phyloP scores from a whole-genome alignment of 805 yeast species.

The Ogataea allantospora region DNA sequence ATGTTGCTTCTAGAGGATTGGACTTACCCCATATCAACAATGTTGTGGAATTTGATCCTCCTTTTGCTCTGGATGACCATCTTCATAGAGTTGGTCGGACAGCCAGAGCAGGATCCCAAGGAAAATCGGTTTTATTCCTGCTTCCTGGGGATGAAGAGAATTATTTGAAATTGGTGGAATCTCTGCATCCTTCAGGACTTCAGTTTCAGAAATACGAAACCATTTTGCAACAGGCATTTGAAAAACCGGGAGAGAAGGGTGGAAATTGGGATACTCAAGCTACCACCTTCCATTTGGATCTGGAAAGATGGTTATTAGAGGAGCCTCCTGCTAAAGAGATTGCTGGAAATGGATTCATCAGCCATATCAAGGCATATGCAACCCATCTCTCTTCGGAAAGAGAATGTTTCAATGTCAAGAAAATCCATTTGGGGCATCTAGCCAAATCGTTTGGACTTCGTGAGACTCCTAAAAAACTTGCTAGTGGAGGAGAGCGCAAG shows the following conservation, averaged over 20 bases:
- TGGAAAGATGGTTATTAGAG: conserved; percentile 85
- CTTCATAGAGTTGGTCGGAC: conserved; percentile 96
- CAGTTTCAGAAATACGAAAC: conserved; percentile 47
- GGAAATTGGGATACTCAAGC: conserved; percentile 87
- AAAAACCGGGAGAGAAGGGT: conserved; percentile 28
- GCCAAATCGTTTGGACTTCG: conserved; percentile 94
- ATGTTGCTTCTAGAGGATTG: conserved; percentile 95
- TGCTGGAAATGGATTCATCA: conserved; percentile 80
- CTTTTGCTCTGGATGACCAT: conserved; percentile 92
- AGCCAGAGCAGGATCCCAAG: conserved; percentile 92
- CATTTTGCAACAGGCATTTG: conserved; percentile 31
- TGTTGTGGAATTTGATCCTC: conserved; percentile 93
- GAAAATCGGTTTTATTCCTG: conserved; percentile 73
- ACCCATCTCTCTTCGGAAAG: conserved; percentile 86
- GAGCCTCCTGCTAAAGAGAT: conserved; percentile 55
- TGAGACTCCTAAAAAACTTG: conserved; percentile 86
- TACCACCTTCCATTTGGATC: conserved; percentile 90
- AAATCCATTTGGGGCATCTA: conserved; percentile 89
- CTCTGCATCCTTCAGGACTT: conserved; percentile 50
- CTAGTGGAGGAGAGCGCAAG: conserved; percentile 41
- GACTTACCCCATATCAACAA: conserved; percentile 85
- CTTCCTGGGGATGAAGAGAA: conserved; percentile 90
- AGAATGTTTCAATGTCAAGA: conserved; percentile 73
- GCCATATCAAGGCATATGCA: conserved; percentile 93
- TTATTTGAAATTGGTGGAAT: conserved; percentile 62